A percentile compares a stretch with the other conserved stretches of the same genome.
Conservation (phyloP, 371 early-diverging fungal genomes). For the Mortierella sp. region DNA sequence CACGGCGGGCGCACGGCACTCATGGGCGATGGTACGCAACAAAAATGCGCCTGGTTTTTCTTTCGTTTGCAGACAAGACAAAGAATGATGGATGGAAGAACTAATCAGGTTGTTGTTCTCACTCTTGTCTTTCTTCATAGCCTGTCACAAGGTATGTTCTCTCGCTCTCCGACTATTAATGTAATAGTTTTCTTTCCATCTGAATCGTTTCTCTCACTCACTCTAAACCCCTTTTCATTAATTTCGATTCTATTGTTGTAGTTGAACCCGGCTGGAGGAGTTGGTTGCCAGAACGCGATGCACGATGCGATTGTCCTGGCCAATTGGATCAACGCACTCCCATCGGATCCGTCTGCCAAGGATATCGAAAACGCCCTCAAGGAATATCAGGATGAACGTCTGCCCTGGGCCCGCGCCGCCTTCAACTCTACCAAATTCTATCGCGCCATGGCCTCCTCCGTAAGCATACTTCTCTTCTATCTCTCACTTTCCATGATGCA, state of each 20-base stretch:
- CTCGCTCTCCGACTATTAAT: not conserved
- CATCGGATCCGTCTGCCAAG: not conserved
- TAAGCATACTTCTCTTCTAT: not conserved
- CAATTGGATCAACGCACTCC: constrained; percentile 30
- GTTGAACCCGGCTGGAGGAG: constrained; percentile 18
- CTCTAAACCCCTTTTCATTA: not conserved
- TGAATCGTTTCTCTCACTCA: too few relatives aligned
- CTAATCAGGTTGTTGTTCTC: not conserved
- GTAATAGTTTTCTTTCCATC: not conserved
- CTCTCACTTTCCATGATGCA: not conserved
- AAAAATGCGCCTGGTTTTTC: not conserved
- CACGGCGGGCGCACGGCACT: constrained; percentile 21
- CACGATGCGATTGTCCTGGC: constrained; percentile 25
- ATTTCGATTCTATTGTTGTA: not conserved
- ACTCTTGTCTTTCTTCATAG: not conserved
- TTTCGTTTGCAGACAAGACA: not conserved
- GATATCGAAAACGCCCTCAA: constrained; percentile 13
- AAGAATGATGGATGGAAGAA: not conserved
- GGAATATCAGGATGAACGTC: constrained; percentile 18
- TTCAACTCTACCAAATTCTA: constrained; percentile 8
- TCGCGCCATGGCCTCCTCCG: constrained; percentile 10
- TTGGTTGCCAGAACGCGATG: constrained; percentile 16
- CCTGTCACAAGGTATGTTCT: constrained; percentile 26
- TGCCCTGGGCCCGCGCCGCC: not conserved
- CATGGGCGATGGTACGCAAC: constrained; percentile 32